Percentiles rank a stretch among this genome's conserved stretches.
Conservation (phyloP, 2,329 filamentous ascomycete genomes). For the Diaporthe citriasiana region DNA sequence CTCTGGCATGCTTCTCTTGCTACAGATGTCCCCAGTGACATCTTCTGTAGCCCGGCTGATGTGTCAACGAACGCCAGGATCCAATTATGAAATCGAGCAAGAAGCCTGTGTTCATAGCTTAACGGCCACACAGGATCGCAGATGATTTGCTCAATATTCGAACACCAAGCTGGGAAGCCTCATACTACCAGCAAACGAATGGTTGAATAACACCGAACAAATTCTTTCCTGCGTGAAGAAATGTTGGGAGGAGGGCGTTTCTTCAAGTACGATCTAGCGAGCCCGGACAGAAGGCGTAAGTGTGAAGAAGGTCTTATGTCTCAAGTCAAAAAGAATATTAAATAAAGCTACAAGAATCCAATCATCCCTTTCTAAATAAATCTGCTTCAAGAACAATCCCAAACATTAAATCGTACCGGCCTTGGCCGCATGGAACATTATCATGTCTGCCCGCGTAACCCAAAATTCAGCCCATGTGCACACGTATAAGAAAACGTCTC, state of each 20-base stretch:
- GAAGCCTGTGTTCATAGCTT: neutral
- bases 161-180: too few relatives aligned
- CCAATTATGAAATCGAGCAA: too few relatives aligned
- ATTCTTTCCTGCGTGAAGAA: neutral
- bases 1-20: too few relatives aligned
- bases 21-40: too few relatives aligned
- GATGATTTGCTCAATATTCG: neutral
- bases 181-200: too few relatives aligned
- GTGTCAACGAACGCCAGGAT: too few relatives aligned
- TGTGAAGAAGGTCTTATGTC: neutral
- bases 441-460: neutral
- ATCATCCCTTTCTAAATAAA: neutral
- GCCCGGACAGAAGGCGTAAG: neutral
- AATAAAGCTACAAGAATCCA: conserved; percentile 30
- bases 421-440: neutral
- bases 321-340: conserved; percentile 6
- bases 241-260: neutral
- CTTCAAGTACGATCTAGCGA: neutral
- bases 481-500: neutral
- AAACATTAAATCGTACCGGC: conserved; percentile 13
- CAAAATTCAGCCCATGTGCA: neutral
- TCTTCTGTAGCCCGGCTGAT: too few relatives aligned
- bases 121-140: neutral
- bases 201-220: neutral
- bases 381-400: conserved; percentile 20